Evolutionary conservation across 352 stramenopile genomes (phyloP), one percentile per base, ranked within the genome.

Genomic region (Globisporangium radiosum): DNA sequence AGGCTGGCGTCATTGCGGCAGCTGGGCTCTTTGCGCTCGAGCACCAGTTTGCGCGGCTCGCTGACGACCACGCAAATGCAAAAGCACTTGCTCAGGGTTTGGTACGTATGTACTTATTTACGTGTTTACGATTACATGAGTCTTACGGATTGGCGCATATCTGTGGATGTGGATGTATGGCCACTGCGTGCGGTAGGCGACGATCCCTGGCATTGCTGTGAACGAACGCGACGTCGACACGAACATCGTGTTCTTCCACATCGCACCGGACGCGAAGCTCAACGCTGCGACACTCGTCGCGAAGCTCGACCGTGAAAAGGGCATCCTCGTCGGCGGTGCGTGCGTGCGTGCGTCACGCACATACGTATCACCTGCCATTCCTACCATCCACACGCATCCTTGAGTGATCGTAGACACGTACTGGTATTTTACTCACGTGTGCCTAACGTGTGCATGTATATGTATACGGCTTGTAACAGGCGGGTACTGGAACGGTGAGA

Each of bases 1-100:
- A 99, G 70, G 81, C 78, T 1, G 96, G 96, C 42, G 68, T 99
- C 33, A 83, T 99, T 54, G 96, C 96, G 8, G 81, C 92, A 0
- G 95, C 95, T 47, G 95, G 90, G 10, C 73, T 98, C 51, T 93
- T 92, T 64, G 92, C 93, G 9, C 69, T 99, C 13, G 77, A 92
- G 51, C 85, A 90, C 76, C 97, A 90, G 54, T 87, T 91, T 48
- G 77, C 90, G 15, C 82, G 81, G 14, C 80, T 97, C 7, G 79
- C 64, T 0, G 76, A 91, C 25, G 89, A 97, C 66, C 88, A 97
- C 67, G 64, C 59, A 36, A 92, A 93, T 42, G 88, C 88, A 37
- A 78, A 88, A 55, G 59, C 68, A 4, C 68, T 97, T 6, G 89
- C 83, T 0, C 59, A 72, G 4, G 85, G 79, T 2, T 67, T 97